These are phyloP conservation scores for Cinchona pubescens DNA, from an alignment of 257 asterid species.

Conservation along the genomic window DNA sequence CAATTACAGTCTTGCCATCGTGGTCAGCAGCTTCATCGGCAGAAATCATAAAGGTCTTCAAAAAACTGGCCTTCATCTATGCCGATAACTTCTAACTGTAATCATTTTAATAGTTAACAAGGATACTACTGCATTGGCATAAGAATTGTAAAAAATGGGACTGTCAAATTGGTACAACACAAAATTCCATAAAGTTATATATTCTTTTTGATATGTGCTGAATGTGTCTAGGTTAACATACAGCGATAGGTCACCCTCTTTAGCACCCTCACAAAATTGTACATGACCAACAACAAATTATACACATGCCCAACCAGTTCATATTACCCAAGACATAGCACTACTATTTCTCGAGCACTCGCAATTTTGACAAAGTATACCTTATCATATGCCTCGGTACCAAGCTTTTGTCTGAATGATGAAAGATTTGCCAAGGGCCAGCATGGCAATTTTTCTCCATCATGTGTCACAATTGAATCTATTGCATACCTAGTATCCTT, in stretches of 20 bases:
- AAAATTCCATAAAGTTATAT: not conserved
- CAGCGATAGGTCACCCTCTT: no score
- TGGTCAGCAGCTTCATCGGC: conserved; percentile 84
- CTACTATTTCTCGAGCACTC: not conserved
- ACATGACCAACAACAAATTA: not conserved
- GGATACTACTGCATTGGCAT: conserved; percentile 2
- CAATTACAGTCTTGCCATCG: conserved; percentile 79
- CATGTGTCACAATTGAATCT: conserved; percentile 83
- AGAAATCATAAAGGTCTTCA: conserved; percentile 81
- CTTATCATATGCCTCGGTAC: conserved; percentile 69
- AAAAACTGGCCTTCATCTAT: conserved; percentile 96
- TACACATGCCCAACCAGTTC: not conserved
- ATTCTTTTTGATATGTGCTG: not conserved
- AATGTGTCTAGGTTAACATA: not conserved
- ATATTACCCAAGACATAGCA: not conserved
- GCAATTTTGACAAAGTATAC: conserved; percentile 21
- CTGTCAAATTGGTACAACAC: not conserved
- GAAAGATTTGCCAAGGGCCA: conserved; percentile 69
- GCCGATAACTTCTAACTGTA: conserved; percentile 78
- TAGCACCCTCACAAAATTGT: not conserved
- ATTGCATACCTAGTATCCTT: conserved; percentile 75
- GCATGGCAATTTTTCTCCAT: conserved; percentile 81
- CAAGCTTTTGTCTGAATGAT: conserved; percentile 57
- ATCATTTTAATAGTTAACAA: conserved; percentile 5
- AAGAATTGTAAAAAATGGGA: not conserved